Conservation (phyloP, 257 asterid genomes). For the Knoxia roxburghii region DNA sequence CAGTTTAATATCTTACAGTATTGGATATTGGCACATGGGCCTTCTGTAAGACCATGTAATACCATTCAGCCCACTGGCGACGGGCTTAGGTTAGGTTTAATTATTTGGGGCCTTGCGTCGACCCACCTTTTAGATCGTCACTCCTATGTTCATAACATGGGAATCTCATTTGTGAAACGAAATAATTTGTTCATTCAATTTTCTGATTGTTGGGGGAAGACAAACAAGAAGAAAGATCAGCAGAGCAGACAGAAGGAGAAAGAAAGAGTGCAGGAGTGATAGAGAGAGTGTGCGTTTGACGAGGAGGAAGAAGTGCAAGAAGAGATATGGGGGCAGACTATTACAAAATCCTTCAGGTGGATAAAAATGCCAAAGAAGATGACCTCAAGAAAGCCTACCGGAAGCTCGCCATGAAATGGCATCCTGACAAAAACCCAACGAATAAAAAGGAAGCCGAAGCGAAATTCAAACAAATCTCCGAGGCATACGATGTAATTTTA, state of each 20-base stretch:
- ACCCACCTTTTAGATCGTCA: no score
- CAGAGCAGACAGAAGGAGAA: not conserved
- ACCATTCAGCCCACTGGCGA: no score
- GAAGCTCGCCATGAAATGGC: slow-evolving; percentile 72
- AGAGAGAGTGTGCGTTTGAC: not conserved
- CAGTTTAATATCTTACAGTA: no score
- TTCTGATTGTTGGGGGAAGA: not conserved
- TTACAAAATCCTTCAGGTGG: slow-evolving; percentile 59
- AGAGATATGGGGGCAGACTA: slow-evolving; percentile 55
- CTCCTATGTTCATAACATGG: no score
- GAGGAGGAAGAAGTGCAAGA: not conserved
- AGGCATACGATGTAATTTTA: slow-evolving; percentile 61
- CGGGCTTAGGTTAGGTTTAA: no score
- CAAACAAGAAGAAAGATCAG: not conserved
- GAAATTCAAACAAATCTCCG: slow-evolving; percentile 68
- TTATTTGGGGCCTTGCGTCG: no score
- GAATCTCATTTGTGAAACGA: not conserved
- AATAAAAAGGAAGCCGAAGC: slow-evolving; percentile 60
- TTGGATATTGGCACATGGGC: no score
- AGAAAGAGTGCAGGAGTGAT: not conserved
- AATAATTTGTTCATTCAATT: not conserved
- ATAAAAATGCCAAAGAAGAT: slow-evolving; percentile 49
- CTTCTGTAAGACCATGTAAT: no score
- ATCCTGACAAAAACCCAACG: slow-evolving; percentile 67
- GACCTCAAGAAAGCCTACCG: slow-evolving; percentile 69